Base-by-base conservation (phyloP, 1,284 basidiomycete species). In the Ustilago tritici region DNA sequence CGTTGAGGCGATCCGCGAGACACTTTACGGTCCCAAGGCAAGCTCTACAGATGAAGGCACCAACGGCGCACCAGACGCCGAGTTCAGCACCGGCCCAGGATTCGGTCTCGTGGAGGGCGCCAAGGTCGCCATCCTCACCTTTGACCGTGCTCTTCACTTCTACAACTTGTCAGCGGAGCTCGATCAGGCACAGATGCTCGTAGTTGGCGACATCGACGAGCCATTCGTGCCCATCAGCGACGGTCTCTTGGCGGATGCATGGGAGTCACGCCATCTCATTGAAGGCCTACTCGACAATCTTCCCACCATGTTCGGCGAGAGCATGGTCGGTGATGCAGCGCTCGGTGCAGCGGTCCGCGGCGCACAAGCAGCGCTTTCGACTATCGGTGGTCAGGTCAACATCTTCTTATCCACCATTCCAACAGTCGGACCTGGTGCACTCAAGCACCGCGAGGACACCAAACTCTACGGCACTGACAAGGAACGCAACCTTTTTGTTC, bases 141-240 rank as follows among this genome's bases (percentile, higher is more conserved):
- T 93, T 82, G 95, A 97, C 84, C 87, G 89, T 54, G 89, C 91
- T 2, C 88, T 99, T 23, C 94, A 98, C 80, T 97, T 98, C 85
- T 95, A 95, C 87, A 92, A 96, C 84, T 88, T 99, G 68, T 91
- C 92, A 84, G 93, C 95, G 87, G 89, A 92, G 79, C 58, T 78
- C 14, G 84, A 84, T 36, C 76, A 81, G 61, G 90, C 92, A 1
- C 90, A 91, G 59, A 93, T 97, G 89, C 89, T 96, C 47, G 91
- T 99, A 49, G 91, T 98, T 7, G 89, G 93, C 0, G 97, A 99
- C 84, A 88, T 98, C 40, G 89, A 95, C 31, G 97, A 99, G 79
- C 92, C 95, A 34, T 99, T 96, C 86, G 87, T 94, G 2, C 97
- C 97, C 0, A 87, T 95, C 40, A 89, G 88, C 40, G 88, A 89